These are phyloP conservation scores for Colletotrichum gloeosporioides DNA, from an alignment of 2,329 filamentous ascomycete species.

Conservation along the genomic window DNA sequence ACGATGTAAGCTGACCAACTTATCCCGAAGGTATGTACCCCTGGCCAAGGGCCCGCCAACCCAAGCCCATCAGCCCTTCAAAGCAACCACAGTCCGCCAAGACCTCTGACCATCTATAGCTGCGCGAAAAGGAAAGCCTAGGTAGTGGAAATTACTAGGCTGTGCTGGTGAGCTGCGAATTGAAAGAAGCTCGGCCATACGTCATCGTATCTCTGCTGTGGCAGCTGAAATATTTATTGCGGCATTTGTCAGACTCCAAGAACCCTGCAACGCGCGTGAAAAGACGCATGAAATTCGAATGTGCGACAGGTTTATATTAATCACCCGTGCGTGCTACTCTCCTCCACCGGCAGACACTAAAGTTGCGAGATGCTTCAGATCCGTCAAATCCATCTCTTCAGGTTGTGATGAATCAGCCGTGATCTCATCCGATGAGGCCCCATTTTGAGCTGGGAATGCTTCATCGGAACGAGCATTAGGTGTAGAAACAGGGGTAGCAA, in stretches of 20 bases:
- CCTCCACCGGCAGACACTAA: background rate
- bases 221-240: background rate
- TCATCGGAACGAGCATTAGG: background rate
- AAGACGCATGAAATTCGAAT: background rate
- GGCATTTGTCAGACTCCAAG: background rate
- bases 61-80: background rate
- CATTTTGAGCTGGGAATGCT: background rate
- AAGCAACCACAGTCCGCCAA: background rate
- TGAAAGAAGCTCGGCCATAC: background rate
- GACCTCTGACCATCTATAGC: background rate
- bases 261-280: background rate
- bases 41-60: background rate
- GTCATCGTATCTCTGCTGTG: background rate
- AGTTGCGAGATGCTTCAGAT: background rate
- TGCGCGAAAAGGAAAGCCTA: too few relatives aligned
- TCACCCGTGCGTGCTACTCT: background rate
- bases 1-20: background rate
- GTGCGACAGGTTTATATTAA: background rate
- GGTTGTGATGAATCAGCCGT: background rate
- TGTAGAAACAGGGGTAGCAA: background rate
- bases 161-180: background rate
- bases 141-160: too few relatives aligned
- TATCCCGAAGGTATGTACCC: background rate
- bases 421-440: background rate
- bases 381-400: background rate